A percentile compares a stretch with the other conserved stretches of the same genome.
Evolutionary conservation across 108 stramenopile species (phyloP).

Genomic region (Skeletonema grethae): DNA sequence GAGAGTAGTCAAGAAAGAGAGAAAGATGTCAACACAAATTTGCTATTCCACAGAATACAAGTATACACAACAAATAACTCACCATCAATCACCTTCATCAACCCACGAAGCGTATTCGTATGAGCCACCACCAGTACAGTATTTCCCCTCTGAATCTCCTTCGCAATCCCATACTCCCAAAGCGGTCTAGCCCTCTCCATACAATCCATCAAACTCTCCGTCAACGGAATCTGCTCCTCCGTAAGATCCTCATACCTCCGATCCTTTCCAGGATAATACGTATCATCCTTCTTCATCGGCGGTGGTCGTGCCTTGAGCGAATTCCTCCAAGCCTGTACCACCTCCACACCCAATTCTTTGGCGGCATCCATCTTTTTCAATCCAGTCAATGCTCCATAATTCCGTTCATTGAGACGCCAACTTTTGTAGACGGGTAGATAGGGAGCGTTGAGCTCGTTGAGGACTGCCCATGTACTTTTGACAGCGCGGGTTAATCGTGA

Average conservation of each 20-base stretch:
- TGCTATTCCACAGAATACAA: background rate
- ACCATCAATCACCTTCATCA: constrained; percentile 71
- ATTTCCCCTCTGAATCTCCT: constrained; percentile 59
- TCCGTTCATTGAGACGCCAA: constrained; percentile 84
- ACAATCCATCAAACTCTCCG: constrained; percentile 63
- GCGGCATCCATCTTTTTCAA: constrained; percentile 70
- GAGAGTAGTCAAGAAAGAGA: background rate
- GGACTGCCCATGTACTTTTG: constrained; percentile 62
- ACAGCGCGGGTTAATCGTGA: constrained; percentile 78
- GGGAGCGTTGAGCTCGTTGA: constrained; percentile 54
- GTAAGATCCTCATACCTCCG: constrained; percentile 56
- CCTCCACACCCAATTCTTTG: constrained; percentile 56
- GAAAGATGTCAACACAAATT: background rate
- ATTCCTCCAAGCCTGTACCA: constrained; percentile 69
- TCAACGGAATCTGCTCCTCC: constrained; percentile 51
- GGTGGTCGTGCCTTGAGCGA: constrained; percentile 62
- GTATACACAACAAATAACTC: background rate
- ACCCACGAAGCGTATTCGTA: constrained; percentile 72
- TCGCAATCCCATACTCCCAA: constrained; percentile 72
- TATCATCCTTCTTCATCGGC: constrained; percentile 52
- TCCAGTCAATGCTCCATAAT: constrained; percentile 82
- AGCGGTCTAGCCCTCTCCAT: constrained; percentile 48
- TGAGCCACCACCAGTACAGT: constrained; percentile 84
- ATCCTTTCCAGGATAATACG: constrained; percentile 53
- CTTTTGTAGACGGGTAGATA: constrained; percentile 68